A percentile compares a stretch with the other conserved stretches of the same genome.
These are phyloP conservation scores for Colletotrichum tropicicola DNA, from an alignment of 2,329 filamentous ascomycete genomes.

Conservation along the genomic window DNA sequence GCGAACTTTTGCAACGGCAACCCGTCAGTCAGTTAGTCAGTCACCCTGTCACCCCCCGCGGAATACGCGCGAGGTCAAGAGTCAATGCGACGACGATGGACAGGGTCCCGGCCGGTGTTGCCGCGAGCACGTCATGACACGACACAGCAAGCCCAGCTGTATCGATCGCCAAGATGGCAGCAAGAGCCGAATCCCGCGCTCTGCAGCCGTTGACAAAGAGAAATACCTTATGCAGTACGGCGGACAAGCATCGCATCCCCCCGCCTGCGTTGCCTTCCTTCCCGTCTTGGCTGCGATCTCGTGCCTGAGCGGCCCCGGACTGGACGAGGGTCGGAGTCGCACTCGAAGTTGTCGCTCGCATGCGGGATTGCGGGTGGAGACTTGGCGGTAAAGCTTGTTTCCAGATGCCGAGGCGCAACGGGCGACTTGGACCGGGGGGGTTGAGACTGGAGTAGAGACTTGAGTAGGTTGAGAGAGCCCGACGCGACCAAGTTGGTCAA, in stretches of 20 bases:
- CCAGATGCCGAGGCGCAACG: conserved; percentile 20
- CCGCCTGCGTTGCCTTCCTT: background rate
- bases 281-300: conserved; percentile 28
- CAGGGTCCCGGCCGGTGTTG: conserved; percentile 7
- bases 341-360: conserved; percentile 1
- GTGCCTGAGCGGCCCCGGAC: conserved; percentile 20
- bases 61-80: background rate
- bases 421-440: background rate
- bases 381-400: conserved; percentile 32
- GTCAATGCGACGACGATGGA: background rate
- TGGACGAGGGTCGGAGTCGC: conserved; percentile 13
- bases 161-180: conserved; percentile 25
- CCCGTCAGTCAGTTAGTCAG: background rate
- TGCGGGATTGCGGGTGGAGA: conserved; percentile 22
- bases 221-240: too few relatives aligned
- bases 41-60: background rate
- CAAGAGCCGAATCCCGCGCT: conserved; percentile 5
- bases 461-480: background rate
- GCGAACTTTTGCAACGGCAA: conserved; percentile 20
- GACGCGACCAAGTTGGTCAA: background rate
- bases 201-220: conserved; percentile 15
- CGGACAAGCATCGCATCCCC: too few relatives aligned
- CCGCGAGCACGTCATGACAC: conserved; percentile 23
- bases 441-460: background rate
- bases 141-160: background rate